Evolutionary conservation across 2,329 filamentous ascomycete genomes (phyloP).

Genomic region (Chaetothyriales sp.): DNA sequence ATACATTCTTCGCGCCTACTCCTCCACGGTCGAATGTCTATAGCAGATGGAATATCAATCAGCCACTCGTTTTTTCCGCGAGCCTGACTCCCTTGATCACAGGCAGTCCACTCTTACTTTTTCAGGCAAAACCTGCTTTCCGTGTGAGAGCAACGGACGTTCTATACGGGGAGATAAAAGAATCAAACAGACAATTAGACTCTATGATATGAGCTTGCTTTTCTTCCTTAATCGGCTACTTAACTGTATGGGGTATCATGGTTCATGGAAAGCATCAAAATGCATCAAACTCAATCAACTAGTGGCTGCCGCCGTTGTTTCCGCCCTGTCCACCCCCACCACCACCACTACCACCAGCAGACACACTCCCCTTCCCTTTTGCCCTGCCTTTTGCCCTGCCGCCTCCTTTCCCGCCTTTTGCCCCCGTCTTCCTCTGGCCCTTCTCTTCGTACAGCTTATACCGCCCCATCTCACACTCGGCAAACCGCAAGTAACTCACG

Average conservation of each 20-base stretch:
- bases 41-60: constrained; percentile 37
- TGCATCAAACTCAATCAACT: constrained; percentile 2
- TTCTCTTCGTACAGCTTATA: constrained; percentile 48
- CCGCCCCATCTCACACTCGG: constrained; percentile 64
- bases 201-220: not conserved
- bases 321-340: not conserved
- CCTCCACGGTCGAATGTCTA: constrained; percentile 32
- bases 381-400: constrained; percentile 14
- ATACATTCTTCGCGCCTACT: constrained; percentile 20
- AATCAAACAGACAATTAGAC: not conserved
- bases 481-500: constrained; percentile 72
- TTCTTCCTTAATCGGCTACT: not conserved
- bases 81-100: constrained; percentile 15
- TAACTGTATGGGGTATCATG: not conserved
- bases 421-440: not conserved
- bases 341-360: not conserved
- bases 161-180: constrained; percentile 7
- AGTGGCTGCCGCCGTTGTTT: not conserved
- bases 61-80: constrained; percentile 8
- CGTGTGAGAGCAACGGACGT: constrained; percentile 14
- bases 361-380: not conserved
- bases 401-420: constrained; percentile 12
- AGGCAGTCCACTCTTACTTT: constrained; percentile 17
- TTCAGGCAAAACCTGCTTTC: not conserved
- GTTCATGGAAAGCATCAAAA: not conserved